These are phyloP conservation scores for Aspergillus sp. DNA, from an alignment of 2,329 filamentous ascomycete species.

Conservation along the genomic window DNA sequence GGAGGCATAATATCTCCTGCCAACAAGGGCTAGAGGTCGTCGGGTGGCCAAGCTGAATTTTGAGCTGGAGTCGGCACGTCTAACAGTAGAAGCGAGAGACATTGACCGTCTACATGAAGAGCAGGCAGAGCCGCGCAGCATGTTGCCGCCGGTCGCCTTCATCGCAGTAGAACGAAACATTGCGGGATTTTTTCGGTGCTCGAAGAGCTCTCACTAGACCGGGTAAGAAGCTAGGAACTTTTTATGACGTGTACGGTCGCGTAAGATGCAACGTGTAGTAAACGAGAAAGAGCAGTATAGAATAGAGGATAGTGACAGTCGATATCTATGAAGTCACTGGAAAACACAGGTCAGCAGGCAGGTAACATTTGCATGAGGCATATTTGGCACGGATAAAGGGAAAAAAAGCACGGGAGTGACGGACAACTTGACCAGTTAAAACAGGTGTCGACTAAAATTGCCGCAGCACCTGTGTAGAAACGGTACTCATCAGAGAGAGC, in stretches of 20 bases:
- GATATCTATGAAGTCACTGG: conserved; percentile 5
- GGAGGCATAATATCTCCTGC: conserved; percentile 58
- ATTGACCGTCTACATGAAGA: conserved; percentile 34
- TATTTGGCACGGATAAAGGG: conserved; percentile 22
- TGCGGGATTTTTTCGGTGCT: conserved; percentile 30
- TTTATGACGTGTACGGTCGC: conserved; percentile 4
- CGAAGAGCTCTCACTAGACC: conserved; percentile 7
- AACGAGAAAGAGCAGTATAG: neutral
- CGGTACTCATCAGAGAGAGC: conserved; percentile 42
- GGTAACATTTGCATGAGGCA: conserved; percentile 12
- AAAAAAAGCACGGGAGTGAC: conserved; percentile 20
- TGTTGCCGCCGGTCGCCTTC: conserved; percentile 39
- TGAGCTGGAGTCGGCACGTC: conserved; percentile 31
- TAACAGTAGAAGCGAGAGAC: conserved; percentile 33
- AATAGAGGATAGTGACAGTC: neutral
- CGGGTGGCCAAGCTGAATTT: conserved; percentile 38
- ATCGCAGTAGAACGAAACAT: conserved; percentile 42
- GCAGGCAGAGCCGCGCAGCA: conserved; percentile 37
- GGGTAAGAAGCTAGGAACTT: conserved; percentile 2
- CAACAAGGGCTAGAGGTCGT: conserved; percentile 45
- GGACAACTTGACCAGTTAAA: conserved; percentile 20
- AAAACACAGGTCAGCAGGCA: conserved; percentile 7
- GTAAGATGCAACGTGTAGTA: conserved; percentile 1
- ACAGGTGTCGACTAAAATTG: conserved; percentile 43
- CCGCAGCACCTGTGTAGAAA: conserved; percentile 40